Evolutionary conservation across 2,329 filamentous ascomycete species (phyloP).

Genomic region (Rutstroemia sp.): DNA sequence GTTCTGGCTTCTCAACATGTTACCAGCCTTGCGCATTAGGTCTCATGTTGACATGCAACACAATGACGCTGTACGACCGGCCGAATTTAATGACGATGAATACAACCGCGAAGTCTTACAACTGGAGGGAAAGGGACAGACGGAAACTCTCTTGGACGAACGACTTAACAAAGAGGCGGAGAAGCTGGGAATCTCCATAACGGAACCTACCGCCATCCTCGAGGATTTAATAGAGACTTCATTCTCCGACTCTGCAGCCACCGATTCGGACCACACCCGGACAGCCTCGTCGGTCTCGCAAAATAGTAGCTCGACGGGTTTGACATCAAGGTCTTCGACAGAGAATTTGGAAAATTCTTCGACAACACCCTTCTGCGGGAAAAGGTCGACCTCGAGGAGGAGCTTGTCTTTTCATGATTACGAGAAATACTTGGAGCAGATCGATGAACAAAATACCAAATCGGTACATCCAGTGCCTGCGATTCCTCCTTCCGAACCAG

Average conservation of each 20-base stretch:
- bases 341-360: constrained; percentile 12
- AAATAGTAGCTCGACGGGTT: constrained; percentile 22
- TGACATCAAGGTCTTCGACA: constrained; percentile 24
- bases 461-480: constrained; percentile 5
- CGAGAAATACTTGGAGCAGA: constrained; percentile 24
- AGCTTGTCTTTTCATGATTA: constrained; percentile 27
- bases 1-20: constrained; percentile 3
- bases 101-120: constrained; percentile 27
- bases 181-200: constrained; percentile 24
- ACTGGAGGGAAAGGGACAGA: constrained; percentile 17
- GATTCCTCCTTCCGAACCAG: constrained; percentile 17
- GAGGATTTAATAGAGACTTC: constrained; percentile 12
- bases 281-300: constrained; percentile 24
- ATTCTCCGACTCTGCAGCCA: constrained; percentile 20
- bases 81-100: constrained; percentile 22
- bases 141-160: constrained; percentile 23
- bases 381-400: constrained; percentile 12
- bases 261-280: constrained; percentile 19
- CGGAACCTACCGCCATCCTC: constrained; percentile 12
- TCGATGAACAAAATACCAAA: constrained; percentile 14
- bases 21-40: constrained; percentile 7
- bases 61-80: constrained; percentile 1
- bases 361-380: constrained; percentile 11
- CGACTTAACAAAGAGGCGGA: constrained; percentile 22
- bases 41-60: constrained; percentile 9